A percentile compares a stretch with the other conserved stretches of the same genome.
Conservation (phyloP, 805 yeast genomes). For the Monosporozyma servazzii region DNA sequence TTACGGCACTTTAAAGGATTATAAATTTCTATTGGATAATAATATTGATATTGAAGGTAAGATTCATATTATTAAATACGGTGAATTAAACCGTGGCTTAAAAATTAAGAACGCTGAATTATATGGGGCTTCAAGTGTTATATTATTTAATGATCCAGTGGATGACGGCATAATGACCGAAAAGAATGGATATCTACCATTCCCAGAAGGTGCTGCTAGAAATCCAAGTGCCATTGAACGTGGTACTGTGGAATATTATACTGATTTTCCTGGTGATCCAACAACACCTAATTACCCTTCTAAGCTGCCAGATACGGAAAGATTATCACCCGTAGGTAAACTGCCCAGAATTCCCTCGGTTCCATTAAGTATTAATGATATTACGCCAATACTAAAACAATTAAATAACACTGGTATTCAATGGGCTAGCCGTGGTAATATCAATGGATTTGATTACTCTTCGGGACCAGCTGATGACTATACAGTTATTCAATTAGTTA, state of each 20-base stretch:
- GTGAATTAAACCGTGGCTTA: slow-evolving; percentile 41
- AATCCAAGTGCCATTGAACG: slow-evolving; percentile 52
- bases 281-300: slow-evolving; percentile 68
- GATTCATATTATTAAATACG: slow-evolving; percentile 50
- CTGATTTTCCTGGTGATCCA: slow-evolving; percentile 66
- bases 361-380: slow-evolving; percentile 39
- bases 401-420: slow-evolving; percentile 33
- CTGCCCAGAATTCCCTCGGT: slow-evolving; percentile 47
- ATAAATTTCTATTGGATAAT: slow-evolving; percentile 31
- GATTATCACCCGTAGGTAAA: slow-evolving; percentile 34
- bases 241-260: slow-evolving; percentile 49
- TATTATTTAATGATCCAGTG: slow-evolving; percentile 34
- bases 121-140: slow-evolving; percentile 53
- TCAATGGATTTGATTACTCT: slow-evolving; percentile 35
- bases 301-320: slow-evolving; percentile 31
- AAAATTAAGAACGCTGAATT: slow-evolving; percentile 54
- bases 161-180: slow-evolving; percentile 52
- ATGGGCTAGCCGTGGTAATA: slow-evolving; percentile 34
- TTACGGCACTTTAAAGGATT: slow-evolving; percentile 52
- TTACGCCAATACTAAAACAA: slow-evolving; percentile 33
- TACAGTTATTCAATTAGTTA: slow-evolving; percentile 31
- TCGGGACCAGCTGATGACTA: slow-evolving; percentile 37
- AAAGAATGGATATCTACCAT: slow-evolving; percentile 45
- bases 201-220: slow-evolving; percentile 60
- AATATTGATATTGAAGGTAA: slow-evolving; percentile 43